These are phyloP conservation scores for Fusarium sp. DNA, from an alignment of 2,329 filamentous ascomycete genomes.

Conservation along the genomic window DNA sequence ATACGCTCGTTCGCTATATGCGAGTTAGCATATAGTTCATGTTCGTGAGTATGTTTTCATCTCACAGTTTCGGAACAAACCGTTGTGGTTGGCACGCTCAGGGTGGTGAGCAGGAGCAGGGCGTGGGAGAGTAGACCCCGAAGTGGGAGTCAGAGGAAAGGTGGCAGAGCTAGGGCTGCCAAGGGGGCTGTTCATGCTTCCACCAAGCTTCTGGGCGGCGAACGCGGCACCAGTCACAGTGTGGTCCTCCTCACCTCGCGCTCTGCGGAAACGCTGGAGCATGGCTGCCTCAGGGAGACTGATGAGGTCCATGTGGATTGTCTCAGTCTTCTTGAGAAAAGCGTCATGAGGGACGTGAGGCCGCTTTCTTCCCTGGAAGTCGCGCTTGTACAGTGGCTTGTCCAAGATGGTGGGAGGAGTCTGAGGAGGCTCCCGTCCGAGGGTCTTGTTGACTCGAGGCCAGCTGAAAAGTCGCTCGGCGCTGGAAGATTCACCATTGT, in stretches of 20 bases:
- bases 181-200: slow-evolving; percentile 44
- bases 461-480: slow-evolving; percentile 37
- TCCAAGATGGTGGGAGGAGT: slow-evolving; percentile 38
- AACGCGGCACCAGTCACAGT: slow-evolving; percentile 48
- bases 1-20: slow-evolving; percentile 37
- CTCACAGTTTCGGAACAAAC: slow-evolving; percentile 36
- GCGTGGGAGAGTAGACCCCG: slow-evolving; percentile 1
- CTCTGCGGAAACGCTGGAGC: slow-evolving; percentile 48
- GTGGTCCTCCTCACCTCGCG: slow-evolving; percentile 53
- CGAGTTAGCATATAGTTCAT: slow-evolving; percentile 1
- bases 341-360: slow-evolving; percentile 40
- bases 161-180: slow-evolving; percentile 47
- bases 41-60: background rate
- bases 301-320: slow-evolving; percentile 52
- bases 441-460: slow-evolving; percentile 42
- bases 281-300: slow-evolving; percentile 53
- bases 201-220: background rate
- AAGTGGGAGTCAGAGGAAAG: slow-evolving; percentile 42
- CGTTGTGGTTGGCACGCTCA: slow-evolving; percentile 4
- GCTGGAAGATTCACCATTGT: background rate
- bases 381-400: slow-evolving; percentile 38
- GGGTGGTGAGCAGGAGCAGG: slow-evolving; percentile 34
- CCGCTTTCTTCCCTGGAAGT: slow-evolving; percentile 20
- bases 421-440: slow-evolving; percentile 40
- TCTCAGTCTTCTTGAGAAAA: slow-evolving; percentile 40